Evolutionary conservation across 768 basidiomycete genomes (phyloP).

Genomic region (Russula virescens): DNA sequence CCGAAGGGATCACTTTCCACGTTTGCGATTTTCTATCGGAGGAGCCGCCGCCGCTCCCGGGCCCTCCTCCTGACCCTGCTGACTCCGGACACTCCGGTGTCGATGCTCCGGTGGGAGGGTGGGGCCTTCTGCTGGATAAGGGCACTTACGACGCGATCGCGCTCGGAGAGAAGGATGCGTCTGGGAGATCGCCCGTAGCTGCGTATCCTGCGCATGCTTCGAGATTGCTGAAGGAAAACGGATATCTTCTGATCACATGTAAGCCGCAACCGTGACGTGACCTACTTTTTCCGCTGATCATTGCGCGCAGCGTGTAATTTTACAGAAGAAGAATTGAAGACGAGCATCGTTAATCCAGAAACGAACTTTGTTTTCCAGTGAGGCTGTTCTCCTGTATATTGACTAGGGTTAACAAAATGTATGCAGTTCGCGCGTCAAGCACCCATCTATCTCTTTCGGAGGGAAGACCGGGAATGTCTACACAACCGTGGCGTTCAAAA

Average conservation of each 20-base stretch:
- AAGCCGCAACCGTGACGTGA: constrained; percentile 27
- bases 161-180: constrained; percentile 52
- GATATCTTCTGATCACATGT: constrained; percentile 78
- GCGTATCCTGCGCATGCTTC: constrained; percentile 55
- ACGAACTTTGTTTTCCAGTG: constrained; percentile 62
- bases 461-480: constrained; percentile 68
- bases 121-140: constrained; percentile 80
- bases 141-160: constrained; percentile 89
- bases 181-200: constrained; percentile 48
- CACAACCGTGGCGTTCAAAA: constrained; percentile 68
- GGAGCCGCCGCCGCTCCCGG: constrained; percentile 31
- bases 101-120: constrained; percentile 32
- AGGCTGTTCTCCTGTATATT: constrained; percentile 26
- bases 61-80: constrained; percentile 34
- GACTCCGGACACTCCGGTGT: constrained; percentile 19
- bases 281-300: neutral
- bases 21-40: constrained; percentile 61
- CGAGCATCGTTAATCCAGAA: constrained; percentile 43
- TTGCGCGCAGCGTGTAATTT: constrained; percentile 60
- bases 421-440: constrained; percentile 61
- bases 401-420: constrained; percentile 4
- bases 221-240: constrained; percentile 56
- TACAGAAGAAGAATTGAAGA: constrained; percentile 67
- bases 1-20: constrained; percentile 45
- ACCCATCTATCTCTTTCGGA: constrained; percentile 70